Base-by-base conservation (phyloP, 768 basidiomycete species). In the Naganishia friedmannii region DNA sequence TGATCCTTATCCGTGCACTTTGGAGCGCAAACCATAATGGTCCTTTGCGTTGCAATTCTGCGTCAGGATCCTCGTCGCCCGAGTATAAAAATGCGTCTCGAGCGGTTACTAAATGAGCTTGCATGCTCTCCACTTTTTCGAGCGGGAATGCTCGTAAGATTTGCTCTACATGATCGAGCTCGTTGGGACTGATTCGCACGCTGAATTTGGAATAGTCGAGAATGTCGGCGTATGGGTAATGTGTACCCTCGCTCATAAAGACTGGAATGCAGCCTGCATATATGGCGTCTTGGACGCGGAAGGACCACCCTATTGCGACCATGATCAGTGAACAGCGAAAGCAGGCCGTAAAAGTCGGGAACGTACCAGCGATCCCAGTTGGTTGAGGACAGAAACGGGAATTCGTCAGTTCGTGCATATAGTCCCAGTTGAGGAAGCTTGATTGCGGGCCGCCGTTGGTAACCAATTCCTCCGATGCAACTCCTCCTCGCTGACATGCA, bases 191-290 rank as follows among this genome's bases (percentile, higher is more conserved):
- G 34, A 83, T 75, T 34, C 78, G 73, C 39, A 83, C 74, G 23
- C 81, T 82, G 75, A 83, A 80, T 63, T 78, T 79, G 26, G 80
- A 78, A 77, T 82, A 83, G 71, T 83, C 82, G 66, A 83, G 73
- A 65, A 82, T 76, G 67, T 80, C 77, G 39, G 78, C 78, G 74
- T 79, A 83, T 19, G 83, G 83, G 75, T 77, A 80, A 69, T 82
- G 76, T 7, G 81, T 76, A 6, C 79, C 79, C 72, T 83, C 82
- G 72, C 82, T 79, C 55, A 81, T 78, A 53, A 83, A 75, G 46
- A 83, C 81, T 21, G 83, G 82, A 32, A 83, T 83, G 72, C 83
- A 83, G 46, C 83, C 83, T 26, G 82, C 80, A 71, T 79, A 83
- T 54, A 83, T 81, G 21, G 81, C 81, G 65, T 83, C 82, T 72